Base-by-base conservation (phyloP, 306 rosid genomes). In the Ceratonia siliqua region DNA sequence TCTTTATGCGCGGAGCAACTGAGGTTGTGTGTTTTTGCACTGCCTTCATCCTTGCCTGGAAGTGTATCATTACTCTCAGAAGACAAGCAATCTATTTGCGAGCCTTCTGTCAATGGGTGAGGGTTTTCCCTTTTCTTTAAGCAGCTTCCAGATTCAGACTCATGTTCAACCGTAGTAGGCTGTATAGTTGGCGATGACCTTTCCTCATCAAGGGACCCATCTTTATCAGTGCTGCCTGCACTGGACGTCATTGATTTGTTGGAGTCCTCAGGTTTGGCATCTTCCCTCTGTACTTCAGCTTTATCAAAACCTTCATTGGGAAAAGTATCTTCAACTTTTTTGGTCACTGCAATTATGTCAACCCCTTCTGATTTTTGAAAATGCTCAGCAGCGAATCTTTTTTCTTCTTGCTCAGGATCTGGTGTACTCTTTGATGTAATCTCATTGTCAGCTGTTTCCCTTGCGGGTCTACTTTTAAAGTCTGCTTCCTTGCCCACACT, bases 401-500 rank as follows among this genome's bases (percentile, higher is more conserved):
- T 84, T 74, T 76, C 86, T 79, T 72, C 75, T 15, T 78, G 75
- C 72, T 28, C 68, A 71, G 79, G 82, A 67, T 72, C 81, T 41
- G 71, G 79, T 54, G 78, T 66, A 67, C 77, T 80, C 67, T 78
- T 83, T 32, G 75, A 82, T 46, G 81, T 57, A 76, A 75, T 58
- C 50, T 73, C 92, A 21, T 57, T 42, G 33, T 81, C 83, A 25
- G 73, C 20, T 59, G 71, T 66, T 85, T 81, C 89, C 74, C 79
- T 74, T 41, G 64, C 55, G 17, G 79, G 76, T 56, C 78, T 68
- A 42, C 50, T 58, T 69, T 55, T 80, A 25, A 53, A 65, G 33
- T 87, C 90, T 2, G 83, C 68, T 73, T 88, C 92, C 79, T 83
- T 84, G 84, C 83, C 84, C 55, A 75, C 86, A 82, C 83, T 86